phyloP scores from a whole-genome alignment of 345 rosid genomes.

The Gossypium ekmanianum region DNA sequence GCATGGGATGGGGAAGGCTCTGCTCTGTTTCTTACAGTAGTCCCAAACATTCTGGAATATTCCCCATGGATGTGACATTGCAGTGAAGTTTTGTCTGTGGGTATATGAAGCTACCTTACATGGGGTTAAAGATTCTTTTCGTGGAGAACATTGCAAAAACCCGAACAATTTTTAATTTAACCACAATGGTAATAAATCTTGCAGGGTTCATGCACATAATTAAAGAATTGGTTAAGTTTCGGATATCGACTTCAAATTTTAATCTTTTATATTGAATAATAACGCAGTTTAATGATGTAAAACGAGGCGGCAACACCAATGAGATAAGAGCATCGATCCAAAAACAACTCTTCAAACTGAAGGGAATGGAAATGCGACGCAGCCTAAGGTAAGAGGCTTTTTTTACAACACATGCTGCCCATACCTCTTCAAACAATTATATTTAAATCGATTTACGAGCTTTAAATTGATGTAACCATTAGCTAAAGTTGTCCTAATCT shows the following conservation, averaged over 20 bases:
- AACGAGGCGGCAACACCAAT: neutral
- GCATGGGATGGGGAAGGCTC: conserved; percentile 6
- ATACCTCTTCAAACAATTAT: neutral
- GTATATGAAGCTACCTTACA: neutral
- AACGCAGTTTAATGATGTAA: neutral
- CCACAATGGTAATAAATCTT: neutral
- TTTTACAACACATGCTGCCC: conserved; percentile 17
- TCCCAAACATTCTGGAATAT: conserved; percentile 13
- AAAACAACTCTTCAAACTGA: neutral
- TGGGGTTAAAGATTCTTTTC: neutral
- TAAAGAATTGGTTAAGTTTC: neutral
- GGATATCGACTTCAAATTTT: neutral
- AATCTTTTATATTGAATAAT: neutral
- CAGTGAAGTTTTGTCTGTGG: conserved; percentile 10
- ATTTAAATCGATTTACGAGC: neutral
- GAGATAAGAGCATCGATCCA: neutral
- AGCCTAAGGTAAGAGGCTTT: neutral
- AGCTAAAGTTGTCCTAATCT: conserved; percentile 9
- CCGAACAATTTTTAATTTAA: neutral
- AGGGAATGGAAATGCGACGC: neutral
- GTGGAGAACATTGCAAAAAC: neutral
- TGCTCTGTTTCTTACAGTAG: neutral
- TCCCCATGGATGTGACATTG: conserved; percentile 14
- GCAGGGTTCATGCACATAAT: neutral
- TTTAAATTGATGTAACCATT: neutral